A percentile compares a stretch with the other conserved stretches of the same genome.
Conservation (phyloP, 2,329 filamentous ascomycete species). For the Aurifilum marmelostoma region DNA sequence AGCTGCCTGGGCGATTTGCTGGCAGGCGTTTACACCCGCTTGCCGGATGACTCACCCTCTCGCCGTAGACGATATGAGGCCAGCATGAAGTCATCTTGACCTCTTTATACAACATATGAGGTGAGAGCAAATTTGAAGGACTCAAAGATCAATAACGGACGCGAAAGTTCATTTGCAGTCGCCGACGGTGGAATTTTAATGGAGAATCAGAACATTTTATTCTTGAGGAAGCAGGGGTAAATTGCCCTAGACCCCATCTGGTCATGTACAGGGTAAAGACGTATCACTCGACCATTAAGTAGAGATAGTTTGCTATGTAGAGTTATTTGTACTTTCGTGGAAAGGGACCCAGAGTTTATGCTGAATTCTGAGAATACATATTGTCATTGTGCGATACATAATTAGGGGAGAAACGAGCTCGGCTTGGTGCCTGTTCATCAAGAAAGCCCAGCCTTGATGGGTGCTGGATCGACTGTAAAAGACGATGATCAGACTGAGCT, state of each 20-base stretch:
- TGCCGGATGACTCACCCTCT: slow-evolving; percentile 18
- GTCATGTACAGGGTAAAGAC: background rate
- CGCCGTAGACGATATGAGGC: background rate
- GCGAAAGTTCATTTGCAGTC: background rate
- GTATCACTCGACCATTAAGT: background rate
- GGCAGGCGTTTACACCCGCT: too few species aligned
- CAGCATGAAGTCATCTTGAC: background rate
- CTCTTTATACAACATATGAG: background rate
- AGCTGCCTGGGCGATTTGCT: slow-evolving; percentile 14
- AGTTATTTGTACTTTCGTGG: background rate
- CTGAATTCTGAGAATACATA: background rate
- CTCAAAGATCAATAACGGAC: too few species aligned
- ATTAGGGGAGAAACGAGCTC: too few species aligned
- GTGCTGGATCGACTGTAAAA: too few species aligned
- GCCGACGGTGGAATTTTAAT: background rate
- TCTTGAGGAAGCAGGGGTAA: background rate
- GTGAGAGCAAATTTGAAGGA: too few species aligned
- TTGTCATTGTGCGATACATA: background rate
- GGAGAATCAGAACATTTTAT: background rate
- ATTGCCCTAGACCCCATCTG: background rate
- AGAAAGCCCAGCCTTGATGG: too few species aligned
- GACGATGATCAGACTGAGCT: background rate
- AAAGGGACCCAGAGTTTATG: background rate
- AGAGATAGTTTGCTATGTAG: background rate
- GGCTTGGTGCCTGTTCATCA: too few species aligned